A percentile compares a stretch with the other conserved stretches of the same genome.
Evolutionary conservation across 2,329 filamentous ascomycete genomes (phyloP).

Genomic region (Chaetoscypha palmicola): DNA sequence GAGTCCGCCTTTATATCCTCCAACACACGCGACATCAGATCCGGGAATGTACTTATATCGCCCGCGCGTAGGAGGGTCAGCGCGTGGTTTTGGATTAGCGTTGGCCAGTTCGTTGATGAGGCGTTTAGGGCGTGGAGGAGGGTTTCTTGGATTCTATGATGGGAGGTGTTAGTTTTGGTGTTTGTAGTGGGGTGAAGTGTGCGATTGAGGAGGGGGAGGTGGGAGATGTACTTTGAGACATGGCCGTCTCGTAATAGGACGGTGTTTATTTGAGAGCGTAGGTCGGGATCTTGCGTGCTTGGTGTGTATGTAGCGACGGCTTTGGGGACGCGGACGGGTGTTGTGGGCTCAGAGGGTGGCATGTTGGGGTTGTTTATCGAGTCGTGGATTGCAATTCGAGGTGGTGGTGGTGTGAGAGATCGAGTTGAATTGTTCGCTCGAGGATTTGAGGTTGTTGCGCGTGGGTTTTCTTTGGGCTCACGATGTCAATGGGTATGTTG

Average conservation of each 20-base stretch:
- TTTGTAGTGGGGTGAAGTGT: slow-evolving; percentile 7
- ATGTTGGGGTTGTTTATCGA: slow-evolving; percentile 11
- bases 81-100: slow-evolving; percentile 51
- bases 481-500: too few relatives aligned
- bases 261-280: slow-evolving; percentile 56
- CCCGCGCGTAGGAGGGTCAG: slow-evolving; percentile 52
- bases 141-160: slow-evolving; percentile 58
- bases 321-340: slow-evolving; percentile 53
- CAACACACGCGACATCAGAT: slow-evolving; percentile 53
- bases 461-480: too few relatives aligned
- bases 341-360: slow-evolving; percentile 29
- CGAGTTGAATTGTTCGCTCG: too few relatives aligned
- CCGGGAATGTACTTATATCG: slow-evolving; percentile 54
- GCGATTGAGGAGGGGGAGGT: slow-evolving; percentile 3
- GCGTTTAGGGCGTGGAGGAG: slow-evolving; percentile 56
- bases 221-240: slow-evolving; percentile 44
- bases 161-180: slow-evolving; percentile 2
- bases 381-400: not conserved
- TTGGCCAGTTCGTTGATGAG: slow-evolving; percentile 56
- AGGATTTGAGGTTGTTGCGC: too few relatives aligned
- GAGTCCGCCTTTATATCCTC: slow-evolving; percentile 44
- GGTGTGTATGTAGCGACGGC: slow-evolving; percentile 50
- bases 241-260: slow-evolving; percentile 52
- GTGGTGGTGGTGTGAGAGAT: too few relatives aligned
- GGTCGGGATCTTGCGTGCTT: slow-evolving; percentile 53